Base-by-base conservation (phyloP, 1,284 basidiomycete genomes). In the Microbotryomycetes sp. region DNA sequence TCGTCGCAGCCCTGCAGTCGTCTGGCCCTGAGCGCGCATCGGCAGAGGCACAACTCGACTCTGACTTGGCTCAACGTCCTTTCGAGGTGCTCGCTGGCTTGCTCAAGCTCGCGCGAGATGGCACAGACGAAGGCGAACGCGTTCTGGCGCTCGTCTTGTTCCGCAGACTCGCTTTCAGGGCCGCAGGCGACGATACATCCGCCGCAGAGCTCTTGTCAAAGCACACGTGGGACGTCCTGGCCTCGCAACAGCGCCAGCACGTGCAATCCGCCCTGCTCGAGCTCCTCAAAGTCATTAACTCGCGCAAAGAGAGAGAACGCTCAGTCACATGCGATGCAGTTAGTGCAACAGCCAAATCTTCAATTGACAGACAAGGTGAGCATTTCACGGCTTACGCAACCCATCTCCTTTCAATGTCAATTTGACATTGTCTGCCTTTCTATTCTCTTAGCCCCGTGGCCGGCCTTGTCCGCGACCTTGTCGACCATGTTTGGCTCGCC, bases 321-420 rank as follows among this genome's bases (percentile, higher is more conserved):
- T 30, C 26, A 13, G 57, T 49, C 15, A 27, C 54, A 21, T 59
- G 57, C 27, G 57, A 54, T 27, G 52, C 51, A 5, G 48, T 59
- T 15, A 52, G 51, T 15, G 52, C 49, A n/a, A 45, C 53, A 0
- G 45, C 35, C 4, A 54, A 50, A 23, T 41, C 52, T 41, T 9
- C 9, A 11, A 9, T 18, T 27, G 45, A 3, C 16, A 52, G 49
- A 31, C 29, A n/a, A 30, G 50, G 21, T 47, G 18, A 4, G 48
- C 24, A n/a, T n/a, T n/a, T n/a, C n/a, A n/a, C n/a, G n/a, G n/a
- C n/a, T n/a, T n/a, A n/a, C n/a, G n/a, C n/a, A n/a, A n/a, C n/a
- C n/a, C n/a, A n/a, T n/a, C n/a, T n/a, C n/a, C n/a, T n/a, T n/a
- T n/a, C n/a, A n/a, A n/a, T n/a, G n/a, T n/a, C n/a, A n/a, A n/a